These are phyloP conservation scores for Ulmus americana DNA, from an alignment of 331 rosid genomes.

Conservation along the genomic window DNA sequence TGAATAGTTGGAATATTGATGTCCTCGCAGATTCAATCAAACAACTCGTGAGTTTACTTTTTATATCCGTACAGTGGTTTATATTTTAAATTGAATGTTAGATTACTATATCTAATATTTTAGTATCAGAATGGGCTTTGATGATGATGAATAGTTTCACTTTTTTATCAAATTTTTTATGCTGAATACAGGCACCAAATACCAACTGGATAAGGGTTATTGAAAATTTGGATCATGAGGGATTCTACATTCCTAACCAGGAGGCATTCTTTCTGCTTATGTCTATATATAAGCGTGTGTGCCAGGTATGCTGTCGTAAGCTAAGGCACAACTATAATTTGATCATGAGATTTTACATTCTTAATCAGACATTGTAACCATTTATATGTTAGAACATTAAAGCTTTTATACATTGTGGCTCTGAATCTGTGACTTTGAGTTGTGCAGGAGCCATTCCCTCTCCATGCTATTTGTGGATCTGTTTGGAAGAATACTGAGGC, in stretches of 20 bases:
- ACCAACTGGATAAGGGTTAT: constrained; percentile 73
- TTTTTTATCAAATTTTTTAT: constrained; percentile 14
- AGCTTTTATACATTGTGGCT: constrained; percentile 11
- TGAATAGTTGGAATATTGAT: constrained; percentile 86
- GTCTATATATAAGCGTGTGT: constrained; percentile 61
- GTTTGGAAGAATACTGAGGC: constrained; percentile 96
- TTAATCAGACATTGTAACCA: no score
- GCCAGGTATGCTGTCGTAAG: constrained; percentile 51
- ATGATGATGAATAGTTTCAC: constrained; percentile 13
- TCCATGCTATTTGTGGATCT: constrained; percentile 82
- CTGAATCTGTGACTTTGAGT: constrained; percentile 27
- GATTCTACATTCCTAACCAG: constrained; percentile 77
- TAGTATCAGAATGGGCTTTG: neutral
- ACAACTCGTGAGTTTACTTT: constrained; percentile 55
- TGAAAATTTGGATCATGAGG: constrained; percentile 93
- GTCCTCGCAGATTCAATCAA: constrained; percentile 73
- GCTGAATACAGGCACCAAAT: constrained; percentile 65
- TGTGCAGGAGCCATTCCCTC: constrained; percentile 79
- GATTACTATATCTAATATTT: no score
- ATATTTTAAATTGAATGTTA: neutral
- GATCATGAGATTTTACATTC: no score
- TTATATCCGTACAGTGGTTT: neutral
- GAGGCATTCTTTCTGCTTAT: constrained; percentile 83
- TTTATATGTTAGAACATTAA: neutral
- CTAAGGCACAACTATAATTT: no score